phyloP scores from a whole-genome alignment of 116 monocot genomes.

The Trichopus zeylanicus region DNA sequence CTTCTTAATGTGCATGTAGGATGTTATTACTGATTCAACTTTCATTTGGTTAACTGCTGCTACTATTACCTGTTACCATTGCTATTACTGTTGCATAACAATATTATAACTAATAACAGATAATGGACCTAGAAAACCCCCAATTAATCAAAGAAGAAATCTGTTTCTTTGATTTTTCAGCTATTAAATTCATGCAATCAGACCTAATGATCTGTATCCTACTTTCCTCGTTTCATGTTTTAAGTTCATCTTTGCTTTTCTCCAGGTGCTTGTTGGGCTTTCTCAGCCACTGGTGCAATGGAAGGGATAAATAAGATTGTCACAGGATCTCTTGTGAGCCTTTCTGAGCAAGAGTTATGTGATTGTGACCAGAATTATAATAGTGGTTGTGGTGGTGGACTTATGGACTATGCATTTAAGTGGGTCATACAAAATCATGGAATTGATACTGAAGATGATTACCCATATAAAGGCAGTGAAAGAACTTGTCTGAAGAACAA shows the following conservation, averaged over 20 bases:
- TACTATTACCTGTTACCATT: too few species aligned
- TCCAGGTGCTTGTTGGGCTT: conserved; percentile 50
- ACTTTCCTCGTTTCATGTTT: background rate
- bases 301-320: conserved; percentile 96
- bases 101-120: too few species aligned
- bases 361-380: conserved; percentile 87
- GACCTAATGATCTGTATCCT: background rate
- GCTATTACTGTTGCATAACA: too few species aligned
- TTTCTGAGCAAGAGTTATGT: conserved; percentile 89
- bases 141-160: background rate
- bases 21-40: too few species aligned
- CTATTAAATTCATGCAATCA: background rate
- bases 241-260: background rate
- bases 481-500: conserved; percentile 62
- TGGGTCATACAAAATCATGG: conserved; percentile 81
- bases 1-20: too few species aligned
- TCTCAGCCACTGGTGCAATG: conserved; percentile 95
- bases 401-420: conserved; percentile 94
- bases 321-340: conserved; percentile 79
- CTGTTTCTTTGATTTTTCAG: background rate
- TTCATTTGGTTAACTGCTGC: too few species aligned
- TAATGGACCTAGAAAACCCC: too few species aligned
- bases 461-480: conserved; percentile 63
- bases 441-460: conserved; percentile 83
- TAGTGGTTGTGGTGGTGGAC: conserved; percentile 75